Conservation (phyloP, 495 filamentous ascomycete genomes). For the Aspergillus ellipticus region DNA sequence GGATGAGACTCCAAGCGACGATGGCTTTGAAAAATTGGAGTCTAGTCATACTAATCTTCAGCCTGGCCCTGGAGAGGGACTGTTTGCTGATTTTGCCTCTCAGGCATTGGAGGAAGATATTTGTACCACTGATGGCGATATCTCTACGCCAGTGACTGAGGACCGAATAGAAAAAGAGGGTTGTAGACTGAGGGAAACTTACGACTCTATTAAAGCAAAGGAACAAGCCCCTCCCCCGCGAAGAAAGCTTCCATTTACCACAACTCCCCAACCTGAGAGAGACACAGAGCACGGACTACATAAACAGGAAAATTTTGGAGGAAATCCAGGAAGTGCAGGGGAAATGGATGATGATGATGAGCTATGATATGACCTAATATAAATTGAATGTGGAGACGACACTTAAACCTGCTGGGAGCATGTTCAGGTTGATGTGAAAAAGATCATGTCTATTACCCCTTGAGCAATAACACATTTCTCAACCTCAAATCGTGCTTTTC, state of each 20-base stretch:
- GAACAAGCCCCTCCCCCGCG: constrained; percentile 29
- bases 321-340: constrained; percentile 40
- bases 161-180: not conserved
- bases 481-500: no score
- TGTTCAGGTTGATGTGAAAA: no score
- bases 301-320: constrained; percentile 17
- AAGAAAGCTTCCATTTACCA: constrained; percentile 39
- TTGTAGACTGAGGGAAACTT: not conserved
- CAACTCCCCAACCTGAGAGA: constrained; percentile 1
- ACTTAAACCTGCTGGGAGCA: no score
- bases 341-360: constrained; percentile 56
- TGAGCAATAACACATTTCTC: no score
- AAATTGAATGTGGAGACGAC: not conserved
- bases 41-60: constrained; percentile 36
- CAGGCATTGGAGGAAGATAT: constrained; percentile 34
- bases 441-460: no score
- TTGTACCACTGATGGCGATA: constrained; percentile 40
- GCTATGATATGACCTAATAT: constrained; percentile 32
- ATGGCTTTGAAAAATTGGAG: constrained; percentile 59
- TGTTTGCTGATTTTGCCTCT: constrained; percentile 33
- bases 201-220: constrained; percentile 10
- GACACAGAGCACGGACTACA: constrained; percentile 2
- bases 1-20: constrained; percentile 40
- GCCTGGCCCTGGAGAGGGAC: constrained; percentile 20
- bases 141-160: not conserved